phyloP scores from a whole-genome alignment of 2,329 filamentous ascomycete species.

The Penicillium sumatraense region DNA sequence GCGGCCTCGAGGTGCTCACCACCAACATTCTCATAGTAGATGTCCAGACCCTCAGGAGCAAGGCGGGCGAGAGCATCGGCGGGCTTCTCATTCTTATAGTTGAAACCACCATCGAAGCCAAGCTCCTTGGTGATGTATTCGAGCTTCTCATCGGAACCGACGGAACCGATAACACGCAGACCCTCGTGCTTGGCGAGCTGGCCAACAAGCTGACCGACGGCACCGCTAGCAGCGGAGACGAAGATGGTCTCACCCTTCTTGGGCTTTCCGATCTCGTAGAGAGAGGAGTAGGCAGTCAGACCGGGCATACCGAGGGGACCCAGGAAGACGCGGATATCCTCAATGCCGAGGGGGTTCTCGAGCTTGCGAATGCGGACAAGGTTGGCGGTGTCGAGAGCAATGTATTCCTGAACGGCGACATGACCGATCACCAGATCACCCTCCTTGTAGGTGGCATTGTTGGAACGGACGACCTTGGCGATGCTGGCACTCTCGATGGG shows the following conservation, averaged over 20 bases:
- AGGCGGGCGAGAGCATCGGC: slow-evolving; percentile 69
- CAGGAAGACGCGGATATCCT: slow-evolving; percentile 64
- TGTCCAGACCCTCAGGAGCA: slow-evolving; percentile 78
- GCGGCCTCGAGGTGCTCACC: slow-evolving; percentile 75
- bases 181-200: slow-evolving; percentile 84
- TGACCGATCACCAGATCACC: slow-evolving; percentile 69
- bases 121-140: slow-evolving; percentile 73
- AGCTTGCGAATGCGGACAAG: slow-evolving; percentile 58
- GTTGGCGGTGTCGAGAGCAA: slow-evolving; percentile 56
- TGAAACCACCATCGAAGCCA: slow-evolving; percentile 75
- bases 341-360: slow-evolving; percentile 64
- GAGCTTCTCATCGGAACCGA: slow-evolving; percentile 79
- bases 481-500: slow-evolving; percentile 69
- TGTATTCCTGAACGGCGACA: slow-evolving; percentile 72
- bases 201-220: slow-evolving; percentile 81
- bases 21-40: slow-evolving; percentile 82
- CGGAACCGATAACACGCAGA: slow-evolving; percentile 76
- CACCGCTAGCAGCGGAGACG: slow-evolving; percentile 77
- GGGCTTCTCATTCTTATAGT: slow-evolving; percentile 84
- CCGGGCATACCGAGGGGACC: slow-evolving; percentile 80
- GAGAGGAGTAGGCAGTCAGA: slow-evolving; percentile 73
- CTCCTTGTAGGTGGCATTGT: slow-evolving; percentile 63
- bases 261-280: slow-evolving; percentile 76
- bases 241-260: slow-evolving; percentile 82
- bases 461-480: slow-evolving; percentile 72